phyloP scores from a whole-genome alignment of 345 rosid species.

The Populus deltoides region DNA sequence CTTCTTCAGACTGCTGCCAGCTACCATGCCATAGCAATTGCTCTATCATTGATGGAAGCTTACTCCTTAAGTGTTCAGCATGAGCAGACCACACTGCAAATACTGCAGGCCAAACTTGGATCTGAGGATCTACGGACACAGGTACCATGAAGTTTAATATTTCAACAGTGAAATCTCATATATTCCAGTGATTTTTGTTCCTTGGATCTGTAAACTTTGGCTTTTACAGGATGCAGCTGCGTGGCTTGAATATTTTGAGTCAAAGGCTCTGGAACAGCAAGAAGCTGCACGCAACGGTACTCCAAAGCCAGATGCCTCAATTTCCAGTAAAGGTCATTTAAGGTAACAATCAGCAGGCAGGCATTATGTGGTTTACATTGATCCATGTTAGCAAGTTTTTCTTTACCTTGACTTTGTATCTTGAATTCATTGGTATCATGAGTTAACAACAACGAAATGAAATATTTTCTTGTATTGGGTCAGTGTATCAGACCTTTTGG shows the following conservation, averaged over 20 bases:
- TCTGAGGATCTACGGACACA: constrained; percentile 37
- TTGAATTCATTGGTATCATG: background rate
- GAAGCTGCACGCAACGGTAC: constrained; percentile 40
- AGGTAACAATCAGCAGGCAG: constrained; percentile 19
- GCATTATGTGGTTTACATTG: background rate
- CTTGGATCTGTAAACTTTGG: background rate
- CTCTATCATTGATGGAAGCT: constrained; percentile 39
- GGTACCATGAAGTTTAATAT: constrained; percentile 13
- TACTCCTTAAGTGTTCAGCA: constrained; percentile 39
- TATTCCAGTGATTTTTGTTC: background rate
- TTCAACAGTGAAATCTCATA: constrained; percentile 9
- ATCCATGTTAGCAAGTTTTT: background rate
- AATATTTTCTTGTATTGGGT: constrained; percentile 19
- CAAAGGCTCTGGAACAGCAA: constrained; percentile 37
- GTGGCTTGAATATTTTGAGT: constrained; percentile 39
- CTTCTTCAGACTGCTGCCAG: constrained; percentile 39
- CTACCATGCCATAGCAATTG: constrained; percentile 41
- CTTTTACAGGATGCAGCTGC: constrained; percentile 36
- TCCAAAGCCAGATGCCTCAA: constrained; percentile 38
- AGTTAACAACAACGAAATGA: constrained; percentile 4
- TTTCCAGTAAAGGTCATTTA: constrained; percentile 39
- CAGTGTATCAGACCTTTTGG: constrained; percentile 98
- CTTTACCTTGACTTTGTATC: background rate
- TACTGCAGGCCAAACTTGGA: constrained; percentile 38
- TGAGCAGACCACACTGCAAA: constrained; percentile 36